Conservation (phyloP, 495 filamentous ascomycete genomes). For the Podospora conica region DNA sequence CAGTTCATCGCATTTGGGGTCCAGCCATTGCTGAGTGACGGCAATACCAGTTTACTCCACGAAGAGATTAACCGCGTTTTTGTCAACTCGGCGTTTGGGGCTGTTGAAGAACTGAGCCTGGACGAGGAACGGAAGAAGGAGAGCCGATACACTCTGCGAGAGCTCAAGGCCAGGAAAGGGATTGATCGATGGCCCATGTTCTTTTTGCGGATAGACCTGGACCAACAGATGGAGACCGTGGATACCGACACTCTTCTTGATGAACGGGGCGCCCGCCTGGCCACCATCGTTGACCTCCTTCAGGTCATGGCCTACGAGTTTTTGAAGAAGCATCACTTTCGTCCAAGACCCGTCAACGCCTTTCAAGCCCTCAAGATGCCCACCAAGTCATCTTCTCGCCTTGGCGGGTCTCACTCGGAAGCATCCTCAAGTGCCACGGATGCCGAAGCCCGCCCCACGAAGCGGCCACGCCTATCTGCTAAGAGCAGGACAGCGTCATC, state of each 20-base stretch:
- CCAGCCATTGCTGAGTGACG: constrained; percentile 48
- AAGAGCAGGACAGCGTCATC: background rate
- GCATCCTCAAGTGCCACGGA: background rate
- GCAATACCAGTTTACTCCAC: constrained; percentile 61
- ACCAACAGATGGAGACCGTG: constrained; percentile 6
- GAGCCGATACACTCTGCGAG: constrained; percentile 48
- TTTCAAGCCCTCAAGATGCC: constrained; percentile 15
- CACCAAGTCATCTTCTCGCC: background rate
- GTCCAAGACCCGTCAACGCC: constrained; percentile 37
- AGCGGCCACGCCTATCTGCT: background rate
- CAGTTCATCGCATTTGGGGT: constrained; percentile 79
- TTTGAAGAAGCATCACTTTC: constrained; percentile 59
- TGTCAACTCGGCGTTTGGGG: constrained; percentile 69
- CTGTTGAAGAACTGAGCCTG: constrained; percentile 40
- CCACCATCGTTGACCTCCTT: constrained; percentile 52
- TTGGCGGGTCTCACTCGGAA: background rate
- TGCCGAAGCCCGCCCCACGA: background rate
- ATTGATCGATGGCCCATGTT: constrained; percentile 91
- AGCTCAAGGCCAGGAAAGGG: constrained; percentile 56
- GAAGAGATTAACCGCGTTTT: constrained; percentile 77
- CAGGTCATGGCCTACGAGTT: constrained; percentile 60
- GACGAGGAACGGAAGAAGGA: constrained; percentile 22
- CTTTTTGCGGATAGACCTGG: constrained; percentile 61
- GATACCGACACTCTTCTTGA: constrained; percentile 32
- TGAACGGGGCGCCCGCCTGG: constrained; percentile 32